Base-by-base conservation (phyloP, 2,329 filamentous ascomycete species). In the Claviceps monticola region DNA sequence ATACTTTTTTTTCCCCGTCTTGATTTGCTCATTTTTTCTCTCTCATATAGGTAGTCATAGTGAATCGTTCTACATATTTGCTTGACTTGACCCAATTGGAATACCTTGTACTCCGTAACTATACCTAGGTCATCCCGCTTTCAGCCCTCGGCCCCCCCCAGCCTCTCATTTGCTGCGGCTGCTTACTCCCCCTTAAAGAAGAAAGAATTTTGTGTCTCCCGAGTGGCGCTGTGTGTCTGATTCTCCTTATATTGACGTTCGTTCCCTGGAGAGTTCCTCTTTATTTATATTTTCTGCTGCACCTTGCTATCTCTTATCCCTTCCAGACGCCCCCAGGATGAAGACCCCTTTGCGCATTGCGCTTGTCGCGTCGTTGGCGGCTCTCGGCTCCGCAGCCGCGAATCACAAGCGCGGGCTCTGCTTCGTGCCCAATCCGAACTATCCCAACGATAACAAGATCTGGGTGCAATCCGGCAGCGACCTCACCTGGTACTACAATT, bases 401-500 rank as follows among this genome's bases (percentile, higher is more conserved):
- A 61, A 70, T 34, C 29, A 34, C 16, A 90, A 90, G 66, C 84
- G 87, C 58, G 86, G 86, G 29, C 82, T 93, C 50, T 76, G 81
- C 60, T 86, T 82, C 65, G 77, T 86, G 17, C 74, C 79, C 6
- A 77, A 80, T 54, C 56, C 67, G 5, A 62, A 75, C 1, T 68
- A 74, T 52, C 73, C 79, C 0, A 54, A 70, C 16, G 86, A 91
- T 67, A 79, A 88, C 67, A 63, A 73, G 46, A 72, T 84, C 59
- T 90, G 85, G 83, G 68, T 73, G 11, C 64, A 71, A 44, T 50
- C 69, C 5, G 73, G 71, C 39, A 78, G 76, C 17, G 76, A 80
- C 43, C 67, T 91, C 51, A 84, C 80, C 3, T 93, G 87, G 87
- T 93, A 93, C 72, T 93, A 91, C 75, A 91, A 90, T 71, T 93